Evolutionary conservation across 768 basidiomycete genomes (phyloP), one percentile per base, ranked within the genome.

Genomic region (Suillus occidentalis): DNA sequence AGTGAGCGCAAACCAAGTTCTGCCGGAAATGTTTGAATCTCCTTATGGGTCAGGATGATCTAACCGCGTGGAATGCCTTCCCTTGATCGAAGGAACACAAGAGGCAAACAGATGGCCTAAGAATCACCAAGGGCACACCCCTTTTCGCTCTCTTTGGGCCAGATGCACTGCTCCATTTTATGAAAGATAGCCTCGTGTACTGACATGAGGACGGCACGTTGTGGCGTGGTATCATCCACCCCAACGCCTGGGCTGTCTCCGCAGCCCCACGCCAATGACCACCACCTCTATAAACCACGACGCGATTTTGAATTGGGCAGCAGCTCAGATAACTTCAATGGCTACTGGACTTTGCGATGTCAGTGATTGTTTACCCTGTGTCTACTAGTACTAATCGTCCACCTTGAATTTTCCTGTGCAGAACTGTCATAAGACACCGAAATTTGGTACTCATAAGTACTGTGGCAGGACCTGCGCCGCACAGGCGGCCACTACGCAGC

Each of bases 391-490:
- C 14, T 16, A 31, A 14, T 47, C 3, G 18, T n/a, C 20, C 36
- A 37, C 42, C 62, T 58, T 56, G 36, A 68, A 31, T 42, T 22
- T 7, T n/a, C 10, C 25, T 31, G 16, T 37, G 43, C 62, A 89
- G 88, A 80, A 80, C 52, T 89, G 88, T 69, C 83, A 84, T 70
- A 65, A 80, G 47, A 81, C 79, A 58, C 85, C 85, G n/a, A 87
- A 87, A 72, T 84, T 80, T 61, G 75, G 77, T 58, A 80, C 80
- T 34, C 86, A 87, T 75, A 80, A 78, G 20, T 89, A 81, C 69
- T 88, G 87, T 66, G 78, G 85, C 63, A 87, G 83, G 74, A 83
- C 81, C 12, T 88, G 87, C 67, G 78, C 79, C 10, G 81, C 85
- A 34, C 68, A 84, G 80, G 76, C 75, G 37, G 70, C 67, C 18